phyloP scores from a whole-genome alignment of 345 rosid species.

The Erucastrum elatum region DNA sequence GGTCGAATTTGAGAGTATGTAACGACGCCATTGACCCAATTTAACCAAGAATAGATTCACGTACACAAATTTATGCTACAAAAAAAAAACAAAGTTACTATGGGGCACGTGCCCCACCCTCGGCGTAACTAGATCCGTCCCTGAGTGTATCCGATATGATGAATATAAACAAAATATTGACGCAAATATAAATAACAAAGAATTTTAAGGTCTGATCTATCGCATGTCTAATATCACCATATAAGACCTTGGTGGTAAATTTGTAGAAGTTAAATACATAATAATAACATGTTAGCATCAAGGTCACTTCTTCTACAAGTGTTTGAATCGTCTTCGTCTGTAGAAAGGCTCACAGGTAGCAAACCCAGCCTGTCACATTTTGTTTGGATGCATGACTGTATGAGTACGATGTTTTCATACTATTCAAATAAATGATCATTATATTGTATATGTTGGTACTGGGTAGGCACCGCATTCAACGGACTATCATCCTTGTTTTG shows the following conservation, averaged over 20 bases:
- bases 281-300: not conserved
- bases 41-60: no score
- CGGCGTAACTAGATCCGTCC: no score
- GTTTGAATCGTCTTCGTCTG: not conserved
- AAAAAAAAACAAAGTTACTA: no score
- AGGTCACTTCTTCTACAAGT: not conserved
- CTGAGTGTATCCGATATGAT: not conserved
- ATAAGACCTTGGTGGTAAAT: not conserved
- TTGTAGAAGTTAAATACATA: not conserved
- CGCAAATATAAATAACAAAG: not conserved
- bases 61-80: no score
- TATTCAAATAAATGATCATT: slow-evolving; percentile 2
- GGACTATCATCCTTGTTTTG: slow-evolving; percentile 28
- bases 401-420: slow-evolving; percentile 37
- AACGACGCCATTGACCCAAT: no score
- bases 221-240: not conserved
- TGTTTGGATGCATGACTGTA: slow-evolving; percentile 32
- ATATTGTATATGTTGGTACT: slow-evolving; percentile 30
- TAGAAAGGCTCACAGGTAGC: not conserved
- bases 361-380: slow-evolving; percentile 30
- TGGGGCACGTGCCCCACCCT: no score
- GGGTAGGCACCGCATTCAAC: slow-evolving; percentile 33
- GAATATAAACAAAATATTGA: not conserved
- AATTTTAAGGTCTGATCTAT: not conserved
- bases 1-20: no score